These are phyloP conservation scores for Phytophthora sojae DNA, from an alignment of 352 stramenopile genomes.

Conservation along the genomic window DNA sequence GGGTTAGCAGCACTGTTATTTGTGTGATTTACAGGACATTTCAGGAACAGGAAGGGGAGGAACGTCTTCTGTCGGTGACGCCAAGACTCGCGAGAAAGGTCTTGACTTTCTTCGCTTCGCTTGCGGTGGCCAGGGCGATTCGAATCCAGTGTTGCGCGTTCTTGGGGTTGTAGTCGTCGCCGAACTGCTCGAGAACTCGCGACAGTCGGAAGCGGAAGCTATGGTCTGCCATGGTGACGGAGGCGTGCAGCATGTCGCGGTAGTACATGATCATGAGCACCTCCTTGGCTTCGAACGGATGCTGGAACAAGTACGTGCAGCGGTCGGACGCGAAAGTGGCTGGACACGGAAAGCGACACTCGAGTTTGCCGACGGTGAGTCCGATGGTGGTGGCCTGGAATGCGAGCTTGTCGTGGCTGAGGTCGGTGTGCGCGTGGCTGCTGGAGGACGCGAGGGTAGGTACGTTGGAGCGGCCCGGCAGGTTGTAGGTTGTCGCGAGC, in stretches of 20 bases:
- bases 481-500: slow-evolving; percentile 53
- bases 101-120: slow-evolving; percentile 54
- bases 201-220: slow-evolving; percentile 61
- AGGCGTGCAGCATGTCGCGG: slow-evolving; percentile 65
- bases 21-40: slow-evolving; percentile 24
- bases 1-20: slow-evolving; percentile 18
- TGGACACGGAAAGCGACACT: slow-evolving; percentile 71
- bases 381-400: slow-evolving; percentile 64
- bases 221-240: slow-evolving; percentile 47
- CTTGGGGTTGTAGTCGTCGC: slow-evolving; percentile 62
- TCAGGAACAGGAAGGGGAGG: slow-evolving; percentile 4
- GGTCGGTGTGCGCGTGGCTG: background rate
- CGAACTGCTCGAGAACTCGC: slow-evolving; percentile 62
- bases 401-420: slow-evolving; percentile 4
- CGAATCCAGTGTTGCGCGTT: slow-evolving; percentile 68
- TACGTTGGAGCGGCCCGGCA: slow-evolving; percentile 22
- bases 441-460: slow-evolving; percentile 7
- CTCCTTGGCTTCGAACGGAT: slow-evolving; percentile 73
- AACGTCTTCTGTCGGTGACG: slow-evolving; percentile 14
- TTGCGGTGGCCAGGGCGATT: slow-evolving; percentile 59
- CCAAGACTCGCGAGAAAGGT: slow-evolving; percentile 37
- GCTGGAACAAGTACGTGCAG: slow-evolving; percentile 77
- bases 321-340: slow-evolving; percentile 56
- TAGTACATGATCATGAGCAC: slow-evolving; percentile 84
- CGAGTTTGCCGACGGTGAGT: slow-evolving; percentile 59